phyloP scores from a whole-genome alignment of 805 yeast species.

The Starmera quercuum region DNA sequence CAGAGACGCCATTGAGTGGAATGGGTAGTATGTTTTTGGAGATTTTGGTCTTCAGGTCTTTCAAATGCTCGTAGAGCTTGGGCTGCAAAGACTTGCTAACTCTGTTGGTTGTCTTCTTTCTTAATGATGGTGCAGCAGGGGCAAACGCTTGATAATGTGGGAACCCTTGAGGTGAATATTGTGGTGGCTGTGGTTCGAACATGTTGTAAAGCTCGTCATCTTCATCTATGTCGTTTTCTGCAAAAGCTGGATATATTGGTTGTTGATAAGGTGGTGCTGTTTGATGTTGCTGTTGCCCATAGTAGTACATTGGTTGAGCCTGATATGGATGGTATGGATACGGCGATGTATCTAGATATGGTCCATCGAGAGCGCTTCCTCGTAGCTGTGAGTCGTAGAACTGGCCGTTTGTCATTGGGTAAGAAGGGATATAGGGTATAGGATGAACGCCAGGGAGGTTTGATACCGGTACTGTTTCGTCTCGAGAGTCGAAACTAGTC shows the following conservation, averaged over 20 bases:
- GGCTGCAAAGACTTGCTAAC: too few species aligned
- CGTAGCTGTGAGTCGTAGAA: slow-evolving; percentile 15
- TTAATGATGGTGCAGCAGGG: slow-evolving; percentile 20
- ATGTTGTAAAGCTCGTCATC: slow-evolving; percentile 8
- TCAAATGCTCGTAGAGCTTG: too few species aligned
- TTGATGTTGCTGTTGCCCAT: slow-evolving; percentile 3
- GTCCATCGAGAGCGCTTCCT: slow-evolving; percentile 6
- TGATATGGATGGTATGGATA: background rate
- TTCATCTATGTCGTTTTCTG: slow-evolving; percentile 5
- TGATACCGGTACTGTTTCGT: background rate
- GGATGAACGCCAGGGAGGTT: background rate
- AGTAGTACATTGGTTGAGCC: background rate
- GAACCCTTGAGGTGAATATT: slow-evolving; percentile 18
- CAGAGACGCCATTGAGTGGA: too few species aligned
- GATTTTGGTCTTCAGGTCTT: too few species aligned
- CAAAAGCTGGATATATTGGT: background rate
- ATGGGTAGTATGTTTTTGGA: too few species aligned
- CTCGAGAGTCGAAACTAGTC: slow-evolving; percentile 10
- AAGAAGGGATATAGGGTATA: slow-evolving; percentile 1
- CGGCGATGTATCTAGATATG: background rate
- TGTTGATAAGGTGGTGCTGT: slow-evolving; percentile 1
- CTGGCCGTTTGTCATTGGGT: slow-evolving; percentile 19
- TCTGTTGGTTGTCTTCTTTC: background rate
- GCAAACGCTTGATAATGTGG: slow-evolving; percentile 15
- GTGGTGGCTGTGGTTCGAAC: slow-evolving; percentile 3